phyloP scores from a whole-genome alignment of 805 yeast genomes.

The Monosporozyma siamensis region DNA sequence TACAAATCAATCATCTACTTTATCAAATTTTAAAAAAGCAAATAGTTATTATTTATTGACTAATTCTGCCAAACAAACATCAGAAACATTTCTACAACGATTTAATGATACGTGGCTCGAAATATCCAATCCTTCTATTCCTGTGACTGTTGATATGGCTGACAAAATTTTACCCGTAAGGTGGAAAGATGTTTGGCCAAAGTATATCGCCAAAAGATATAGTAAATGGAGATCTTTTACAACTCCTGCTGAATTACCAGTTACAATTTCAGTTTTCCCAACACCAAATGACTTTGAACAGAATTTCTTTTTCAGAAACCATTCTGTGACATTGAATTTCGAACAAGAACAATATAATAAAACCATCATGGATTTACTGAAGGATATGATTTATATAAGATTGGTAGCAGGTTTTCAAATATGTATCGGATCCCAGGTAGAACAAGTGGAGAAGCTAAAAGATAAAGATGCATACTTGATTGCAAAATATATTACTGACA shows the following conservation, averaged over 20 bases:
- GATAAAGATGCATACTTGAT: conserved; percentile 39
- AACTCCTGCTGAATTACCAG: conserved; percentile 88
- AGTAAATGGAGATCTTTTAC: conserved; percentile 91
- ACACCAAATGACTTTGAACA: conserved; percentile 53
- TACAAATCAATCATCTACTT: conserved; percentile 10
- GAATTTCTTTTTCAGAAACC: conserved; percentile 74
- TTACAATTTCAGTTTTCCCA: conserved; percentile 74
- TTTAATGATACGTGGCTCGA: conserved; percentile 43
- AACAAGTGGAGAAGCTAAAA: conserved; percentile 43
- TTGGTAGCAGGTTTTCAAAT: conserved; percentile 85
- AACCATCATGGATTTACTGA: conserved; percentile 53
- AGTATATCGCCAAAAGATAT: conserved; percentile 49
- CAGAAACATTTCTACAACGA: conserved; percentile 2
- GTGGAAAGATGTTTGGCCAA: conserved; percentile 88
- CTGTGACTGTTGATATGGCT: conserved; percentile 44
- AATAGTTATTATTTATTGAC: conserved; percentile 2
- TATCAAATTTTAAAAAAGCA: background rate
- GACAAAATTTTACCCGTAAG: conserved; percentile 61
- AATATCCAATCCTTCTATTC: conserved; percentile 69
- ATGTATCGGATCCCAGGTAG: conserved; percentile 63
- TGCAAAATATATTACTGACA: conserved; percentile 42
- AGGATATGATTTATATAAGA: conserved; percentile 81
- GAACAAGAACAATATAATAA: conserved; percentile 42
- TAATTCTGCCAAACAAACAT: conserved; percentile 1
- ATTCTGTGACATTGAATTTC: conserved; percentile 59